Conservation (phyloP, 108 stramenopile genomes). For the Fistulifera pelliculosa region DNA sequence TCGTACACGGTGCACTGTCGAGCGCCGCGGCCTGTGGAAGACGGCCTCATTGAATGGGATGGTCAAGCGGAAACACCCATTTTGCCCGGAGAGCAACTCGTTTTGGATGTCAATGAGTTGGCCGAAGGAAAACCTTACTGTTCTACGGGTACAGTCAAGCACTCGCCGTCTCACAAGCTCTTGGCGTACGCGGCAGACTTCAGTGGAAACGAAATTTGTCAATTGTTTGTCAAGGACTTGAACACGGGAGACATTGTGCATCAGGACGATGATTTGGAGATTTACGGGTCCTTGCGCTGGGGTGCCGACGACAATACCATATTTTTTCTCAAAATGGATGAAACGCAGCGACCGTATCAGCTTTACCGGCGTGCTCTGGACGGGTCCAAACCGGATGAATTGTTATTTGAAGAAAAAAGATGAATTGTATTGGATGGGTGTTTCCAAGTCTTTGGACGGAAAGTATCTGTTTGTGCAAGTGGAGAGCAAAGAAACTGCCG, state of each 20-base stretch:
- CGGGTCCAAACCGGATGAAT: conserved; percentile 30
- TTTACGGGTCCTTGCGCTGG: conserved; percentile 58
- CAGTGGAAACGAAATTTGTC: conserved; percentile 85
- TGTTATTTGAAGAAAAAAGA: conserved; percentile 63
- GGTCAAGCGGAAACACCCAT: conserved; percentile 49
- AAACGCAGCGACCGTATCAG: conserved; percentile 54
- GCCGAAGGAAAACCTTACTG: conserved; percentile 79
- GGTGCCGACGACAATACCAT: conserved; percentile 59
- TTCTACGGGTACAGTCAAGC: conserved; percentile 48
- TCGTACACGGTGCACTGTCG: conserved; percentile 82
- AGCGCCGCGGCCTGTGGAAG: conserved; percentile 30
- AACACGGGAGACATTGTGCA: conserved; percentile 50
- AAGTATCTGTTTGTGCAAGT: conserved; percentile 40
- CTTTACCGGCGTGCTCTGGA: conserved; percentile 25
- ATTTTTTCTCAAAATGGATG: conserved; percentile 81
- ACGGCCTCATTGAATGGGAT: conserved; percentile 40
- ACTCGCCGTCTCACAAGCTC: conserved; percentile 53
- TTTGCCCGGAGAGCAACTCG: conserved; percentile 56
- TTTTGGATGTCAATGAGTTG: conserved; percentile 83
- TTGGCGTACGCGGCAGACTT: conserved; percentile 88
- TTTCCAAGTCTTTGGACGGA: conserved; percentile 39
- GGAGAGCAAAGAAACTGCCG: conserved; percentile 67
- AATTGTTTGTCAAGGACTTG: conserved; percentile 61
- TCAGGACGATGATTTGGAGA: conserved; percentile 41
- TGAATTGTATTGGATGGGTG: conserved; percentile 38